A percentile compares a stretch with the other conserved stretches of the same genome.
These are phyloP conservation scores for Entelexis sorbosivorans DNA, from an alignment of 1,139 yeast genomes.

Conservation along the genomic window DNA sequence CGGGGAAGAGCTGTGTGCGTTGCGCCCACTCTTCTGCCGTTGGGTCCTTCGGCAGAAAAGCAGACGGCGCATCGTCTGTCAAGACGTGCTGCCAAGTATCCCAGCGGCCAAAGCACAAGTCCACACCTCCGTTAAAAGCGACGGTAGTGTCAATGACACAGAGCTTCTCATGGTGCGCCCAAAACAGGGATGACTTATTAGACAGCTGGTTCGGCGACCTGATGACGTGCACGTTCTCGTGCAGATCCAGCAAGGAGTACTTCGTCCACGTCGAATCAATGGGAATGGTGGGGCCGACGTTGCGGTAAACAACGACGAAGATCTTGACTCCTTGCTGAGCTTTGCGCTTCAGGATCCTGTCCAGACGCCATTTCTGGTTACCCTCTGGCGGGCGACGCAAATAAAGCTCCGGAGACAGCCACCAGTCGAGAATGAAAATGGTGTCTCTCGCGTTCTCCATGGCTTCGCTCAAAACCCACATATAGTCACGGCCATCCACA, in stretches of 20 bases:
- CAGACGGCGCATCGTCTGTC: conserved; percentile 53
- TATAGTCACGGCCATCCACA: conserved; percentile 91
- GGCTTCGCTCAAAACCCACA: conserved; percentile 93
- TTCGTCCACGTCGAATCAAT: conserved; percentile 92
- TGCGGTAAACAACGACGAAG: conserved; percentile 86
- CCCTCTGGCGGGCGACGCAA: conserved; percentile 91
- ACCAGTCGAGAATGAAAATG: conserved; percentile 95
- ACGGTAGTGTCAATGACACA: conserved; percentile 78
- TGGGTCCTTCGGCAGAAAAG: conserved; percentile 29
- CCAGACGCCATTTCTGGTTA: conserved; percentile 88
- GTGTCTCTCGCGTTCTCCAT: conserved; percentile 89
- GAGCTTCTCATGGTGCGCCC: conserved; percentile 98
- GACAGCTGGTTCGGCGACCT: conserved; percentile 92
- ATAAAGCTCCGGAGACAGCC: conserved; percentile 91
- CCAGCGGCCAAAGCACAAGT: conserved; percentile 87
- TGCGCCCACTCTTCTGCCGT: conserved; percentile 21
- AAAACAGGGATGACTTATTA: conserved; percentile 75
- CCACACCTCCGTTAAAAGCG: conserved; percentile 92
- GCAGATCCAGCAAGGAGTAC: conserved; percentile 75
- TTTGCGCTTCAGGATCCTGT: conserved; percentile 72
- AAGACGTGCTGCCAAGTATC: conserved; percentile 95
- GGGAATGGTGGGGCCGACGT: conserved; percentile 85
- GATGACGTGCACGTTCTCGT: conserved; percentile 77
- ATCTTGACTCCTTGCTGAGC: conserved; percentile 94
- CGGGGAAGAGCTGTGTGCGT: conserved; percentile 66